Evolutionary conservation across 2,329 filamentous ascomycete genomes (phyloP), one percentile per base, ranked within the genome.

Genomic region (Elsinoe ampelina): DNA sequence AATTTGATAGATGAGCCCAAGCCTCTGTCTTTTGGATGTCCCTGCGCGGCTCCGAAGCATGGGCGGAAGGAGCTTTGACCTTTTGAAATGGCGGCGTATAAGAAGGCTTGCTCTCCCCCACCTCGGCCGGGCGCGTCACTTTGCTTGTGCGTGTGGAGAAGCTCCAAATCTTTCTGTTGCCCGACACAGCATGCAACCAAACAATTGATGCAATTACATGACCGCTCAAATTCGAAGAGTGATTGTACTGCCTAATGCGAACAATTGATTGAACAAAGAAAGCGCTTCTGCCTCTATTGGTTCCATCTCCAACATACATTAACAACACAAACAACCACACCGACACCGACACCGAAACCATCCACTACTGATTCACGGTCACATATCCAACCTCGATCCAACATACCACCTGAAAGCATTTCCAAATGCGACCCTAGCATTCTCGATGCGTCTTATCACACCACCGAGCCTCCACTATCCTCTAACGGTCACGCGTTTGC

Each of bases 401-500:
- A 12, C 17, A 26, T 26, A 47, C 11, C 32, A 13, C 12, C 7
- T 26, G 12, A 34, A 7, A 20, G 13, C 17, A 30, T 30, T 30
- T 36, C 36, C 32, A 4, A 6, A 56, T 56, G 54, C 15, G 39
- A 39, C 42, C 41, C n/a, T 38, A 45, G 42, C 10, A 41, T 17
- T 38, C 30, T 55, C 67, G 66, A 78, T 78, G 76, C 74, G 73
- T 70, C 70, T 78, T 63, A 65, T 66, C 67, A 77, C 76, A 50
- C 73, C 75, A 60, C 66, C 69, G 59, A 69, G 68, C 72, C 82
- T 96, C 64, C 87, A 86, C 72, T 98, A 97, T 73, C 93, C 93
- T 65, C 91, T 97, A 72, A 95, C 86, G 64, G 85, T 98, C 72
- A 90, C 85, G 65, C 86, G 89, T 71, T 79, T 97, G 60, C 80